These are phyloP conservation scores for Cardamine occulta DNA, from an alignment of 345 rosid species.

Conservation along the genomic window DNA sequence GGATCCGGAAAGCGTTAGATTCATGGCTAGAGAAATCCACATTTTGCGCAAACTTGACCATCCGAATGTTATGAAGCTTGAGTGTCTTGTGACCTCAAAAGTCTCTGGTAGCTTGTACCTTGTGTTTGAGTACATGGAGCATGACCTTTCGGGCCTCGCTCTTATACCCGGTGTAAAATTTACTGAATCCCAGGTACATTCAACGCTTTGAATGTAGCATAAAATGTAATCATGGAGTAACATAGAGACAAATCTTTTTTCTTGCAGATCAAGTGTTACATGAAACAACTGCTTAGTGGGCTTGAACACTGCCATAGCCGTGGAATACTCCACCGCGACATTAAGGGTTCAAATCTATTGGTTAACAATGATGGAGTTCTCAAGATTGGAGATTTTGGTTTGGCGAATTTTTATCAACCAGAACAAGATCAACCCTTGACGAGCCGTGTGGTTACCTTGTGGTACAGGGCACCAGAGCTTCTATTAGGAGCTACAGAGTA, in stretches of 20 bases:
- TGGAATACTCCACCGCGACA: conserved; percentile 96
- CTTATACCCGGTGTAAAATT: conserved; percentile 83
- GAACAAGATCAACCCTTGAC: conserved; percentile 87
- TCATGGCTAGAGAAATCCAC: conserved; percentile 96
- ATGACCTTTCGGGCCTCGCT: conserved; percentile 93
- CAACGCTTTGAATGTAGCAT: neutral
- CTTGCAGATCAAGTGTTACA: conserved; percentile 88
- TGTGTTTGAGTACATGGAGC: conserved; percentile 94
- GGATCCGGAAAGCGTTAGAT: conserved; percentile 97
- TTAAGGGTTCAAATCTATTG: conserved; percentile 93
- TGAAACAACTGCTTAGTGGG: conserved; percentile 86
- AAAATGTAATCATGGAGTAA: neutral
- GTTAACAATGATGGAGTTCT: conserved; percentile 85
- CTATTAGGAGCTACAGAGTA: conserved; percentile 95
- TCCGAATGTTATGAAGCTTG: conserved; percentile 86
- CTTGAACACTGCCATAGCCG: conserved; percentile 91
- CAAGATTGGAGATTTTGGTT: conserved; percentile 94
- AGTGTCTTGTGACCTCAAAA: conserved; percentile 92
- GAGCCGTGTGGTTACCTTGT: conserved; percentile 93
- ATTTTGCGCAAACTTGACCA: conserved; percentile 89
- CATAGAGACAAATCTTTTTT: conserved; percentile 3
- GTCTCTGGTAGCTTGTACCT: conserved; percentile 95
- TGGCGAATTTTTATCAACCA: conserved; percentile 81
- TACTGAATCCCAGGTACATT: conserved; percentile 47
- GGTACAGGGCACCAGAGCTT: conserved; percentile 99